Base-by-base conservation (phyloP, 257 asterid species). In the Striga asiatica region DNA sequence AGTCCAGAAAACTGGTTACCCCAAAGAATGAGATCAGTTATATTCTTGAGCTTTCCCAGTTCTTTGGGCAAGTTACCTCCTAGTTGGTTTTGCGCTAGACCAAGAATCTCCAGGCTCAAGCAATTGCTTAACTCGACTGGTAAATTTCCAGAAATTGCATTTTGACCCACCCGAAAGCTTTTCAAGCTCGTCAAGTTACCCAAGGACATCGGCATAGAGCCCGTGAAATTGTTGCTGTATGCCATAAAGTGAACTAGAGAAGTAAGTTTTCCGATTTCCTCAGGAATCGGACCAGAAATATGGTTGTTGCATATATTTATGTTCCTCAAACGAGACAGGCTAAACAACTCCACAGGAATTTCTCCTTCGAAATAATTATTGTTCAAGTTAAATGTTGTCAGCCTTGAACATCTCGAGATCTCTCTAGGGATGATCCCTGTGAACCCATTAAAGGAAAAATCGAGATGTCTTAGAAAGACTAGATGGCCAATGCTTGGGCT, bases 31-130 rank as follows among this genome's bases (percentile, higher is more conserved):
- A 81, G 66, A 11, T 81, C 94, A 0, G 68, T 79, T 64, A 89
- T 29, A 1, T 56, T 34, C 50, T 68, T 66, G 21, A 89, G 81
- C 88, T 64, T 64, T 29, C 96, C 94, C 2, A 89, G 83, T 73
- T 89, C 93, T 65, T 71, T 73, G 5, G 97, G 97, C 1, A 89
- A 53, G 66, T 63, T 69, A 8, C 97, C 97, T 20, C 59, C 72
- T 27, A 89, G 49, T 8, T 47, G 68, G 64, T 89, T 89, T 50
- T 89, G 97, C n/a, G 97, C 85, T 56, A 89, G 81, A 35, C 97
- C 97, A 53, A 89, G 94, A 38, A 43, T 55, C 53, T 56, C 49
- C 41, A 89, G 71, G 76, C 67, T 83, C 60, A 18, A 34, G 38
- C 97, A 89, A 24, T 49, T 57, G 50, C 86, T 88, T 51, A 89